Evolutionary conservation across 2,329 filamentous ascomycete species (phyloP).

Genomic region (Thielaviopsis populi): DNA sequence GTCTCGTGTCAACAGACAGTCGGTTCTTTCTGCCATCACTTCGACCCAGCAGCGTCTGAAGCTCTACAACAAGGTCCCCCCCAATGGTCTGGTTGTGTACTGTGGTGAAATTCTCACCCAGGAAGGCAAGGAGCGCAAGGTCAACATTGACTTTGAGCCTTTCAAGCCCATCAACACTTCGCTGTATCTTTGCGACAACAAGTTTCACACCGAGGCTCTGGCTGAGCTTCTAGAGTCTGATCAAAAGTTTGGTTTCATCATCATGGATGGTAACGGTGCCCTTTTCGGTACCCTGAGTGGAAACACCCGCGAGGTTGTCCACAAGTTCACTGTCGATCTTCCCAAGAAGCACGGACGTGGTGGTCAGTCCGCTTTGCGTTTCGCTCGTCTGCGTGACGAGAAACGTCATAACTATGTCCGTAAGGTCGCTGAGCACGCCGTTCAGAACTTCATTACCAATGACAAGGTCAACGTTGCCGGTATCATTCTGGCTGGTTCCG

Average conservation of each 20-base stretch:
- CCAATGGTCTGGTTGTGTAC: conserved; percentile 95
- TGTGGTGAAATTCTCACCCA: conserved; percentile 99
- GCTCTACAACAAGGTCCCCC: conserved; percentile 96
- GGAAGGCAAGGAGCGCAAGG: conserved; percentile 97
- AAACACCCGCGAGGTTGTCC: conserved; percentile 89
- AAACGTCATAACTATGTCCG: conserved; percentile 99
- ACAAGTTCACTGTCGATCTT: conserved; percentile 97
- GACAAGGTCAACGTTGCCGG: conserved; percentile 98
- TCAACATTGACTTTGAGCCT: conserved; percentile 99
- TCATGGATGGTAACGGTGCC: conserved; percentile 98
- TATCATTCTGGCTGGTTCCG: conserved; percentile 86
- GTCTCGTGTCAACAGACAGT: conserved; percentile 96
- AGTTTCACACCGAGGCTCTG: conserved; percentile 95
- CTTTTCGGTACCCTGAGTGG: conserved; percentile 94
- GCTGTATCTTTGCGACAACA: conserved; percentile 98
- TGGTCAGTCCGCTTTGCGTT: conserved; percentile 98
- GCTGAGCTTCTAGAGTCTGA: conserved; percentile 96
- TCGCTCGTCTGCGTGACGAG: conserved; percentile 96
- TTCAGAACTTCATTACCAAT: conserved; percentile 96
- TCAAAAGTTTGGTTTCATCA: conserved; percentile 98
- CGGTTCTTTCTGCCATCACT: conserved; percentile 93
- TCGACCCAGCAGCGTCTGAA: conserved; percentile 98
- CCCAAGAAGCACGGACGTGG: conserved; percentile 99
- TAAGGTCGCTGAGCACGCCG: conserved; percentile 93
- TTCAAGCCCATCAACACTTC: conserved; percentile 99